Evolutionary conservation across 2,329 filamentous ascomycete genomes (phyloP).

Genomic region (Pseudogymnoascus sp.): DNA sequence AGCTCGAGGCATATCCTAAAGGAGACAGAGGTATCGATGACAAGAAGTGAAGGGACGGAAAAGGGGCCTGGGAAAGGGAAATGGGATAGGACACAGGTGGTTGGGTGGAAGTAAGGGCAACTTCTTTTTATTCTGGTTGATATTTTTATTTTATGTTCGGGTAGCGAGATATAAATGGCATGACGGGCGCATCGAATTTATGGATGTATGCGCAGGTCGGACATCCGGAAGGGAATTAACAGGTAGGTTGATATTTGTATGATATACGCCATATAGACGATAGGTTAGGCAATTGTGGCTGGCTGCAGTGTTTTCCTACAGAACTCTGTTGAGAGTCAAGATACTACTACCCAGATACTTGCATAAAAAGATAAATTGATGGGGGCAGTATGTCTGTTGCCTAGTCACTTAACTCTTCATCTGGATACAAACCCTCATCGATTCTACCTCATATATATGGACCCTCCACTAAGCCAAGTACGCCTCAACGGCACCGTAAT

Average conservation of each 20-base stretch:
- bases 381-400: neutral
- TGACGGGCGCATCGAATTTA: neutral
- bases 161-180: neutral
- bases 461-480: neutral
- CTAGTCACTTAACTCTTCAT: neutral
- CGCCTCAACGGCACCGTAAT: constrained; percentile 9
- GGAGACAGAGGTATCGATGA: constrained; percentile 28
- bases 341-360: neutral
- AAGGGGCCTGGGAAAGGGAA: constrained; percentile 23
- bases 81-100: constrained; percentile 22
- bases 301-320: neutral
- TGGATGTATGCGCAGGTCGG: neutral
- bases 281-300: neutral
- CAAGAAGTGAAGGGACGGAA: constrained; percentile 14
- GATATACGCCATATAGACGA: neutral
- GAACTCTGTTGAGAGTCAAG: neutral
- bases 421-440: neutral
- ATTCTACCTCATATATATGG: neutral
- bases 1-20: constrained; percentile 35
- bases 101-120: constrained; percentile 21
- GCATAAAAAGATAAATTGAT: neutral
- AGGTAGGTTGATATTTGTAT: neutral
- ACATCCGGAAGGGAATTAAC: neutral
- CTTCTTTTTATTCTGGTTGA: neutral
- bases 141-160: neutral